Evolutionary conservation across 2,329 filamentous ascomycete genomes (phyloP), one percentile per base, ranked within the genome.

Genomic region (Colletotrichum musicola): DNA sequence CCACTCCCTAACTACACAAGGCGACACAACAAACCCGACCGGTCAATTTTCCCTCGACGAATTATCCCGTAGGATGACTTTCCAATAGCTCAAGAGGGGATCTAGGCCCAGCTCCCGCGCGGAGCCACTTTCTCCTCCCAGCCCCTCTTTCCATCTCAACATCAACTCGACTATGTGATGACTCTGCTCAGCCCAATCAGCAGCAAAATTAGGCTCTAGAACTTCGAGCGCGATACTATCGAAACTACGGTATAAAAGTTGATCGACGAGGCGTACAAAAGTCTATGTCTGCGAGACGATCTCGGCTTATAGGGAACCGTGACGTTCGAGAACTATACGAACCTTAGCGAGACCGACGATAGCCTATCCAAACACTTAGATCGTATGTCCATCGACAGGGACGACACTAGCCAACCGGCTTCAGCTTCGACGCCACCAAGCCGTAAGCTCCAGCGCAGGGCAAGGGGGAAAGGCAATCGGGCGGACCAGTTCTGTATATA

Each of bases 41-140:
- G 76, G 78, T 50, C 75, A 60, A 66, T 78, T 13, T 81, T 69
- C 64, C 79, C 80, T 68, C 70, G 62, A 71, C 75, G 75, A 55
- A 81, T 83, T 38, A 70, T 79, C 20, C 79, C 75, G 2, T 82
- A 76, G 79, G 56, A 75, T 12, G 71, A 76, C 61, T 82, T 80
- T 56, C 58, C 74, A 56, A 55, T n/a, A 35, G 60, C 63, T 57
- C 76, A 82, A 71, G 73, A 78, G 67, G 35, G 74, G 5, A 73
- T 79, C 22, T 82, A 74, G 77, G 53, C 76, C 18, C 16, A 71
- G 10, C 73, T 82, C 18, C 71, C 9, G 0, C 10, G 46, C 20
- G 61, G 62, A n/a, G 22, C 63, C 54, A 68, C 69, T 4, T 80
- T 81, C 69, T 69, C 22, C 4, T 25, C 22, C 22, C 22, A 25